These are phyloP conservation scores for Ustilago xerochloae DNA, from an alignment of 1,284 basidiomycete species.

Conservation along the genomic window DNA sequence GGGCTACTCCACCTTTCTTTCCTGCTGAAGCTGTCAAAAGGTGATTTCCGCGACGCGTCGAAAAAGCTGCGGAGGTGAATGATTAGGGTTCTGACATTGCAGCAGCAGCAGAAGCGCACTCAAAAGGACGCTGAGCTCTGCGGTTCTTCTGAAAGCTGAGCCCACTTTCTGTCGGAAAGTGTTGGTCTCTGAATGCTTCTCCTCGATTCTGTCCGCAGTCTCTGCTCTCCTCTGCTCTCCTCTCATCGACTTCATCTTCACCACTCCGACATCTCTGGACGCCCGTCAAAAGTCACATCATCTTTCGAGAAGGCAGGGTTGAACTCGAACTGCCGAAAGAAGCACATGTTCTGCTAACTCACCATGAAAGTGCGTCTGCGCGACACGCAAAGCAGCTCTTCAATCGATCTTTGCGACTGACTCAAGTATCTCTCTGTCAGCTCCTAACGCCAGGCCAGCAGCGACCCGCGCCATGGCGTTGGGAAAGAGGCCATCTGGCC, in stretches of 20 bases:
- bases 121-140: no score
- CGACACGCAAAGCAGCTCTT: no score
- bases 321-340: no score
- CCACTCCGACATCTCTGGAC: not conserved
- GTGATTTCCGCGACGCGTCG: slow-evolving; percentile 33
- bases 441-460: not conserved
- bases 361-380: no score
- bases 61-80: not conserved
- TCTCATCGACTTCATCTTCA: not conserved
- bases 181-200: slow-evolving; percentile 24
- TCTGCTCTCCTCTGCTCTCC: not conserved
- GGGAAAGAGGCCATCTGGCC: slow-evolving; percentile 21
- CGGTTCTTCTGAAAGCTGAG: not conserved
- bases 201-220: slow-evolving; percentile 2
- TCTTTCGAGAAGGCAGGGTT: no score
- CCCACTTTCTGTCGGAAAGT: slow-evolving; percentile 18
- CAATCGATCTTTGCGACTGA: no score
- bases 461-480: slow-evolving; percentile 14
- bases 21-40: not conserved
- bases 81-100: slow-evolving; percentile 8
- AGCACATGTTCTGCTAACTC: no score
- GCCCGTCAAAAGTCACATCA: no score
- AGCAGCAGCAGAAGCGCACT: not conserved
- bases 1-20: not conserved
- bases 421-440: no score